These are phyloP conservation scores for Panicum virgatum DNA, from an alignment of 202 grass and related monocot genomes.

Conservation along the genomic window DNA sequence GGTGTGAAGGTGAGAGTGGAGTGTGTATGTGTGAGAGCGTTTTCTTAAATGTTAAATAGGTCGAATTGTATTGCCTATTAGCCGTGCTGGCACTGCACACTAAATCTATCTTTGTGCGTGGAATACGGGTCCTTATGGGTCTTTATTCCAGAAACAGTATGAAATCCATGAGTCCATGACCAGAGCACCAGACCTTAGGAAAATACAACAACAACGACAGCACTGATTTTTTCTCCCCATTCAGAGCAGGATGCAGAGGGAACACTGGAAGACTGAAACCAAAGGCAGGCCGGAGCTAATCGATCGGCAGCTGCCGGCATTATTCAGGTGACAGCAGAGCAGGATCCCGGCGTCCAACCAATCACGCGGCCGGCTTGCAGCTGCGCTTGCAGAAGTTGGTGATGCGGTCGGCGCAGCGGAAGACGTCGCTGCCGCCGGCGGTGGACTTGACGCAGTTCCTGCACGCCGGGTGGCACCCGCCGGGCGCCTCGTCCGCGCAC, in stretches of 20 bases:
- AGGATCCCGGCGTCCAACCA: neutral
- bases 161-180: no score
- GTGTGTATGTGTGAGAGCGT: no score
- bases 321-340: neutral
- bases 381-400: neutral
- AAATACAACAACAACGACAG: no score
- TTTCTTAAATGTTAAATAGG: no score
- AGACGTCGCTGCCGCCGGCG: neutral
- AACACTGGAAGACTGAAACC: neutral
- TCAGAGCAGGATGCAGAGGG: neutral
- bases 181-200: no score
- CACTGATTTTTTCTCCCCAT: neutral
- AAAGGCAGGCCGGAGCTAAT: neutral
- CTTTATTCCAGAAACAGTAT: no score
- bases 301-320: neutral
- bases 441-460: neutral
- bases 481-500: neutral
- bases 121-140: no score
- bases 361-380: neutral
- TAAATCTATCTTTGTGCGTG: no score
- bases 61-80: no score
- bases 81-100: no score
- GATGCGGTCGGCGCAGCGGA: neutral
- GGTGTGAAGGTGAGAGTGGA: no score
- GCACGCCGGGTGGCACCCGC: conserved; percentile 8